Conservation (phyloP, 768 basidiomycete species). For the Kwoniella heveanensis region DNA sequence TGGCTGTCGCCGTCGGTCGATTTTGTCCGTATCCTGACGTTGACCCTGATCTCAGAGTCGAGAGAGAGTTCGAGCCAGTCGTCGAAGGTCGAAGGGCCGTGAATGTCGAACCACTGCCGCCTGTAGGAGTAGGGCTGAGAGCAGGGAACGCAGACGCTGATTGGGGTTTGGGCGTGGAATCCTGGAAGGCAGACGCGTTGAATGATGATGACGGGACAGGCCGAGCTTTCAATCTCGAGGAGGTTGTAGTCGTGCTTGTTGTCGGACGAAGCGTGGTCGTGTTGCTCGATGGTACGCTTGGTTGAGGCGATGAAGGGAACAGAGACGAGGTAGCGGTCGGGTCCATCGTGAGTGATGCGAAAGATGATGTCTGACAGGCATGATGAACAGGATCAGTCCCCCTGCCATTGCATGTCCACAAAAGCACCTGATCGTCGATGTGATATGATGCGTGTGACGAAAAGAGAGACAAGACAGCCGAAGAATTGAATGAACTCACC, state of each 20-base stretch:
- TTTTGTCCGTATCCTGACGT: neutral
- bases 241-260: neutral
- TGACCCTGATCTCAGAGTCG: neutral
- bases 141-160: conserved; percentile 5
- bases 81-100: neutral
- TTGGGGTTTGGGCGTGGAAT: neutral
- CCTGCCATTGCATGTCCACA: too few relatives aligned
- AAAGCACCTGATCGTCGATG: too few relatives aligned
- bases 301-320: conserved; percentile 8
- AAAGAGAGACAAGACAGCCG: too few relatives aligned
- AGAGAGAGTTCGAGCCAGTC: neutral
- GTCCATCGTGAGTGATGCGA: conserved; percentile 23
- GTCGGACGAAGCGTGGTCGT: neutral
- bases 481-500: conserved; percentile 22
- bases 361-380: conserved; percentile 12
- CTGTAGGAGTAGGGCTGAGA: conserved; percentile 6
- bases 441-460: too few relatives aligned
- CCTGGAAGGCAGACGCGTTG: conserved; percentile 45
- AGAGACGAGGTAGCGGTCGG: conserved; percentile 11
- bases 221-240: conserved; percentile 42
- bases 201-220: conserved; percentile 48
- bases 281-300: neutral
- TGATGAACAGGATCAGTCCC: conserved; percentile 2
- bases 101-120: neutral
- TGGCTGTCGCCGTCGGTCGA: neutral